Percentiles rank a stretch among this genome's conserved stretches.
Evolutionary conservation across 495 filamentous ascomycete genomes (phyloP).

Genomic region (Daldinia childiae): DNA sequence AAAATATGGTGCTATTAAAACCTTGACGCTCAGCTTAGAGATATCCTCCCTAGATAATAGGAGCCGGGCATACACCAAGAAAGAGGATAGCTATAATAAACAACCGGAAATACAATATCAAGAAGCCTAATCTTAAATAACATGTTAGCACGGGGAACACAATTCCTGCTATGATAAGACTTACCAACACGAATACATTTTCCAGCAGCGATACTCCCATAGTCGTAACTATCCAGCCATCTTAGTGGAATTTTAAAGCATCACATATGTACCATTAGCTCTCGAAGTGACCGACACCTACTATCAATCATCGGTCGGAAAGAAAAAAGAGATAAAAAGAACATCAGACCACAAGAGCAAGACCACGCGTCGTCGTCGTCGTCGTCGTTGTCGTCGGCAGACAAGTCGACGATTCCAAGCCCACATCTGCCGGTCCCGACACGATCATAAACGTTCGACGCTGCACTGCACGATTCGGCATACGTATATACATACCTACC

Average conservation of each 20-base stretch:
- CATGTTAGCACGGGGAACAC: background rate
- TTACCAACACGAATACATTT: background rate
- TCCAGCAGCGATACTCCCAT: background rate
- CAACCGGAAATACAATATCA: too few relatives aligned
- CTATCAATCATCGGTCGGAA: background rate
- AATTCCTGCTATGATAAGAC: background rate
- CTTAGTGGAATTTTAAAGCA: too few relatives aligned
- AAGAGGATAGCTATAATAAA: too few relatives aligned
- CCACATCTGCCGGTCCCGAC: slow-evolving; percentile 15
- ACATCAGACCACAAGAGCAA: background rate
- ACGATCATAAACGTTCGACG: slow-evolving; percentile 7
- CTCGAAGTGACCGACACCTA: background rate
- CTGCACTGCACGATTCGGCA: background rate
- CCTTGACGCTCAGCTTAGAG: background rate
- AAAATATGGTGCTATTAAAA: background rate
- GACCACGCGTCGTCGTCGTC: slow-evolving; percentile 9
- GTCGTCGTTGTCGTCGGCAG: too few relatives aligned
- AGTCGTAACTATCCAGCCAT: background rate
- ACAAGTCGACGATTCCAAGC: background rate
- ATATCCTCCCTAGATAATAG: background rate
- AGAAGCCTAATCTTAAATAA: slow-evolving; percentile 2
- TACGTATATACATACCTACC: too few relatives aligned
- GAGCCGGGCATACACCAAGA: background rate
- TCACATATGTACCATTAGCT: too few relatives aligned
- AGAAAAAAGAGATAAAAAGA: too few relatives aligned